Evolutionary conservation across 352 stramenopile species (phyloP).

Genomic region (Pythium sp.): DNA sequence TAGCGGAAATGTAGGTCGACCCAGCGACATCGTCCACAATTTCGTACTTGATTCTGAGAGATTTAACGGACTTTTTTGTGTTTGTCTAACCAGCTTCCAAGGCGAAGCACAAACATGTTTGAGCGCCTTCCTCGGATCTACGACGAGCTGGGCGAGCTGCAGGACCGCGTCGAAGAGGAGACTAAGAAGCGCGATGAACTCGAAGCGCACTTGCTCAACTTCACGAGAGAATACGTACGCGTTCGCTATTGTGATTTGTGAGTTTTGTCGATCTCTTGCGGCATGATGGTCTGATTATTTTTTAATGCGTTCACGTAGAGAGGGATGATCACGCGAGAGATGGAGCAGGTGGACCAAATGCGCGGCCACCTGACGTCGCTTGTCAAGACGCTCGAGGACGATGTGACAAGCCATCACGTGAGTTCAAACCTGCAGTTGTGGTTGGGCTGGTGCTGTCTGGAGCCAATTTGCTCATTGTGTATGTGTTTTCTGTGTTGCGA

Average conservation of each 20-base stretch:
- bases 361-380: slow-evolving; percentile 47
- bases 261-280: neutral
- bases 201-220: slow-evolving; percentile 58
- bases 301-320: slow-evolving; percentile 19
- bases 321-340: slow-evolving; percentile 46
- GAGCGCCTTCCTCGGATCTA: slow-evolving; percentile 64
- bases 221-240: slow-evolving; percentile 56
- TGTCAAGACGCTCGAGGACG: slow-evolving; percentile 57
- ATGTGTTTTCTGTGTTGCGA: neutral
- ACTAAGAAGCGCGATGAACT: slow-evolving; percentile 65
- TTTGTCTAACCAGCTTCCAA: slow-evolving; percentile 15
- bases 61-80: neutral
- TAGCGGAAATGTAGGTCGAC: neutral
- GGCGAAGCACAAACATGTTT: slow-evolving; percentile 53
- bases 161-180: slow-evolving; percentile 71
- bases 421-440: neutral
- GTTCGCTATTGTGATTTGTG: neutral
- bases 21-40: no score
- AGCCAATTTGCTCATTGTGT: neutral
- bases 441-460: no score
- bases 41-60: no score
- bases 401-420: slow-evolving; percentile 57
- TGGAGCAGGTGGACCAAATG: slow-evolving; percentile 54
- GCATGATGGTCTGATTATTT: neutral
- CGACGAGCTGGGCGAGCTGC: slow-evolving; percentile 61